phyloP scores from a whole-genome alignment of 2,329 filamentous ascomycete genomes.

The Cercospora sp. region DNA sequence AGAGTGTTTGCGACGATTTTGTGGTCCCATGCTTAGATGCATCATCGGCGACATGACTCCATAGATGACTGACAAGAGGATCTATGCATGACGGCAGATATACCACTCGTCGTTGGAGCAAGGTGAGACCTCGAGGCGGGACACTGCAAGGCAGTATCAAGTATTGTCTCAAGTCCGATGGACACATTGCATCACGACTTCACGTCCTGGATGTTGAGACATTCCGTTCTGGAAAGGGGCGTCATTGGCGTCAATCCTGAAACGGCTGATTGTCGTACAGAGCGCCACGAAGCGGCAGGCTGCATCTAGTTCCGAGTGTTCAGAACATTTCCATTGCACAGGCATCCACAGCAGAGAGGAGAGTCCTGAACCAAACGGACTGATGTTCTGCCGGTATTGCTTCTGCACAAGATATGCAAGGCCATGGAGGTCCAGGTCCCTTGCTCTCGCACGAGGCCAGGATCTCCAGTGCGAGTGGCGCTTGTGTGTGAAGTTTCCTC shows the following conservation, averaged over 20 bases:
- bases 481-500: too few species aligned
- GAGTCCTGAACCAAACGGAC: background rate
- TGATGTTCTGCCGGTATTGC: background rate
- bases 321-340: background rate
- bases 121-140: background rate
- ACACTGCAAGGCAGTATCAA: background rate
- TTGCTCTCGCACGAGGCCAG: background rate
- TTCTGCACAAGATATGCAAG: background rate
- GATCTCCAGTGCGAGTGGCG: background rate
- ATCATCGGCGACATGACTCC: background rate
- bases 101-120: background rate
- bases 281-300: background rate
- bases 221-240: background rate
- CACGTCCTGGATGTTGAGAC: background rate
- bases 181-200: background rate
- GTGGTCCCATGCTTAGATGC: background rate
- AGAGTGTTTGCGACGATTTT: background rate
- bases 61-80: background rate
- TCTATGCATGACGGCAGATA: background rate
- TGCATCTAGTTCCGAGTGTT: background rate
- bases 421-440: background rate
- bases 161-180: background rate
- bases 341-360: background rate
- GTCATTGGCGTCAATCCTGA: background rate
- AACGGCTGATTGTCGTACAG: background rate